Percentiles rank a stretch among this genome's conserved stretches.
Conservation (phyloP, 495 filamentous ascomycete species). For the Neurospora sp. region DNA sequence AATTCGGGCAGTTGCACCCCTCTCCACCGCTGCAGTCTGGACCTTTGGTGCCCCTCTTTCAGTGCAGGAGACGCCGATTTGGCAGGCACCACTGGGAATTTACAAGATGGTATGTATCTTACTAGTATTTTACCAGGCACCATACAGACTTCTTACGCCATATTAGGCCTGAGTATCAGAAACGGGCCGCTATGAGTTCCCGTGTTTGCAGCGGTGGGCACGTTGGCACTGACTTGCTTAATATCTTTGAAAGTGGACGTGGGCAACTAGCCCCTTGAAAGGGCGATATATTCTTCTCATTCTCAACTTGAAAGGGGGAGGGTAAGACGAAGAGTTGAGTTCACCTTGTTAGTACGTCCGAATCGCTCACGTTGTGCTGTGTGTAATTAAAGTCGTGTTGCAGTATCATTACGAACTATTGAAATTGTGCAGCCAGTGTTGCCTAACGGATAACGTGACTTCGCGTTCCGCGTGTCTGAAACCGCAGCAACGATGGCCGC, state of each 20-base stretch:
- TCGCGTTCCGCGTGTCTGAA: background rate
- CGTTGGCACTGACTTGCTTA: background rate
- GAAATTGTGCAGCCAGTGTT: background rate
- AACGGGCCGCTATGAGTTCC: background rate
- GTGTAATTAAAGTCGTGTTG: background rate
- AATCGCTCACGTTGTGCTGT: background rate
- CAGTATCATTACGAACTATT: background rate
- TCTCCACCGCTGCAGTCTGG: background rate
- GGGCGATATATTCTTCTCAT: background rate
- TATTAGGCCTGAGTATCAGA: background rate
- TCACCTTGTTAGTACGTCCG: background rate
- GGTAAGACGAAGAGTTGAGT: background rate
- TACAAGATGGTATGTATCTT: background rate
- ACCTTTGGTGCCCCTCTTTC: background rate
- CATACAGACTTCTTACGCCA: background rate
- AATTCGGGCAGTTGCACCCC: background rate
- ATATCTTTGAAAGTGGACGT: background rate
- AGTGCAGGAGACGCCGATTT: background rate
- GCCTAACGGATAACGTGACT: background rate
- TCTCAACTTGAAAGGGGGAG: background rate
- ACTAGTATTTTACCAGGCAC: background rate
- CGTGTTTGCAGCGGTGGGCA: background rate
- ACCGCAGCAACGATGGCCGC: background rate
- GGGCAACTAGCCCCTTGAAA: background rate
- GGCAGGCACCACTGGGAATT: background rate